Evolutionary conservation across 768 basidiomycete species (phyloP).

Genomic region (Mrakia gelida): DNA sequence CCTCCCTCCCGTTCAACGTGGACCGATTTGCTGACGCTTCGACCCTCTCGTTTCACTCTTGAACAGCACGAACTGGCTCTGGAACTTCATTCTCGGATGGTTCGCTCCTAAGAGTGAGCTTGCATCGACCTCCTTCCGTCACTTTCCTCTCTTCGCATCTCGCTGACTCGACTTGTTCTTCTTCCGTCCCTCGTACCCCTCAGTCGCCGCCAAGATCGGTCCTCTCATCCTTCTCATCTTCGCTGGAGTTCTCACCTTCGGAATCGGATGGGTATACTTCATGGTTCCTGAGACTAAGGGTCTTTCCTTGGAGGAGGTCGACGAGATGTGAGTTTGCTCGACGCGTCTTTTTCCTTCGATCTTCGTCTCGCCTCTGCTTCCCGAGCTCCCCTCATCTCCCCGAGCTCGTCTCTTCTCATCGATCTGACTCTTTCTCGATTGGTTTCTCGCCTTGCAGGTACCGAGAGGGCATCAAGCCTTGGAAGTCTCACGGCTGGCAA

Average conservation of each 20-base stretch:
- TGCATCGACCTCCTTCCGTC: not conserved
- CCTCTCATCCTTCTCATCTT: constrained; percentile 72
- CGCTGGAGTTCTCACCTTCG: constrained; percentile 67
- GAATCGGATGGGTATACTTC: constrained; percentile 66
- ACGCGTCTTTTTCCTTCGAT: not conserved
- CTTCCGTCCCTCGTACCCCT: not conserved
- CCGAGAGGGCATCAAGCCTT: constrained; percentile 51
- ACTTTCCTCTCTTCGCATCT: not conserved
- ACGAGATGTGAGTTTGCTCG: constrained; percentile 66
- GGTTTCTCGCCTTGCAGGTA: not conserved
- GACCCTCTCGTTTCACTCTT: no score
- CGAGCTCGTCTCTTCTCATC: not conserved
- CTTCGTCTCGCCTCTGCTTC: not conserved
- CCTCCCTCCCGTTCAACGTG: no score
- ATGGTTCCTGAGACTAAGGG: constrained; percentile 79
- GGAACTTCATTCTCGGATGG: constrained; percentile 60
- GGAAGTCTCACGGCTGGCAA: constrained; percentile 60
- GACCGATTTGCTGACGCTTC: no score
- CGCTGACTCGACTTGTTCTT: not conserved
- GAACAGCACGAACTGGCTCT: constrained; percentile 47
- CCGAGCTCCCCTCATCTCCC: no score
- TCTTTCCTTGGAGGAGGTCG: constrained; percentile 69
- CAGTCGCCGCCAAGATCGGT: constrained; percentile 52
- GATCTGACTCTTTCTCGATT: not conserved
- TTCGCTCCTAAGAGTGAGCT: constrained; percentile 58